phyloP scores from a whole-genome alignment of 331 rosid genomes.

The Erythrophleum ivorense region DNA sequence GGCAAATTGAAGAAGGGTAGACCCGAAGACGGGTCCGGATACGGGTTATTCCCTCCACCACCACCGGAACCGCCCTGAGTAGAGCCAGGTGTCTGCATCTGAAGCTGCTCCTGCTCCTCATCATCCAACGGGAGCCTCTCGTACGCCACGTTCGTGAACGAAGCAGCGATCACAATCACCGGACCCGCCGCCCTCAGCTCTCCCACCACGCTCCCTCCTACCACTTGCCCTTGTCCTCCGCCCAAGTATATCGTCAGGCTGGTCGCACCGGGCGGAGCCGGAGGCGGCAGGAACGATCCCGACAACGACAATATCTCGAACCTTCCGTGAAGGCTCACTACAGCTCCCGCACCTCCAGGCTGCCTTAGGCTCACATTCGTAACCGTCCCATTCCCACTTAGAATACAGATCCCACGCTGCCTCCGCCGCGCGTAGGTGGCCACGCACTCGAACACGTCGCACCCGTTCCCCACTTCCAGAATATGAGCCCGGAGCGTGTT shows the following conservation, averaged over 20 bases:
- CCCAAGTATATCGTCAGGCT: constrained; percentile 80
- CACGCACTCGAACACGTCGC: constrained; percentile 84
- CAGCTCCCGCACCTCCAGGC: constrained; percentile 77
- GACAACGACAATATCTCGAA: constrained; percentile 88
- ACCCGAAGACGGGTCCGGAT: constrained; percentile 84
- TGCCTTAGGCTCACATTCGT: constrained; percentile 84
- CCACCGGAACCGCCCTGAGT: constrained; percentile 45
- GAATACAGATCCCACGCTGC: constrained; percentile 94
- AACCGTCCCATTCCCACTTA: constrained; percentile 89
- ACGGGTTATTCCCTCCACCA: constrained; percentile 51
- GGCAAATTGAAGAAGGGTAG: constrained; percentile 93
- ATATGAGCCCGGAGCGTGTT: constrained; percentile 94
- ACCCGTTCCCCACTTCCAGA: constrained; percentile 77
- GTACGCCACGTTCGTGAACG: constrained; percentile 91
- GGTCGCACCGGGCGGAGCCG: constrained; percentile 95
- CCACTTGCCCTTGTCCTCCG: constrained; percentile 94
- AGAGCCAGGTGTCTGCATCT: constrained; percentile 55
- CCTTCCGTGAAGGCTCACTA: constrained; percentile 81
- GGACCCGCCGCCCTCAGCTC: constrained; percentile 88
- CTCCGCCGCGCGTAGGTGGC: constrained; percentile 87
- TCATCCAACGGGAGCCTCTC: constrained; percentile 88
- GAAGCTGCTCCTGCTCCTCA: constrained; percentile 58
- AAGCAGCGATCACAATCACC: constrained; percentile 85
- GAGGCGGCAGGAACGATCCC: constrained; percentile 93
- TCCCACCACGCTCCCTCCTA: constrained; percentile 91